Percentiles rank a stretch among this genome's conserved stretches.
phyloP scores from a whole-genome alignment of 108 stramenopile genomes.

The Aureococcus anophagefferens region DNA sequence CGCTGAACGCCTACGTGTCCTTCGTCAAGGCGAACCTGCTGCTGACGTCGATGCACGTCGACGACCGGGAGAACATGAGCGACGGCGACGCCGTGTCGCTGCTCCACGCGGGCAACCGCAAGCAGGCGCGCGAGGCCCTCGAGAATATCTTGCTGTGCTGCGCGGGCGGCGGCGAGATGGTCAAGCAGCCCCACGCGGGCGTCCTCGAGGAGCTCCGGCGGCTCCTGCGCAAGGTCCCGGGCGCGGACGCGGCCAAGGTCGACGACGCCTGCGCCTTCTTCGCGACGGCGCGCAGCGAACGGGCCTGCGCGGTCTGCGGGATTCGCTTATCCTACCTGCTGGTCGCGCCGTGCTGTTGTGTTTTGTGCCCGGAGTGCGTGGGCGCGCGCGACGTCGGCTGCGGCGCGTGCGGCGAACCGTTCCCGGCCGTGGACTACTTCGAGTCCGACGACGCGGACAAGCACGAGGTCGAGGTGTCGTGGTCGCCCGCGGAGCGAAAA shows the following conservation, averaged over 20 bases:
- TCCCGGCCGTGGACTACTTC: background rate
- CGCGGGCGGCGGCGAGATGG: background rate
- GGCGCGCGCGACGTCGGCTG: background rate
- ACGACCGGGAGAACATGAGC: background rate
- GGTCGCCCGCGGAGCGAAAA: too few species aligned
- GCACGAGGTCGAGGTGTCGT: background rate
- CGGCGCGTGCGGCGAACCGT: background rate
- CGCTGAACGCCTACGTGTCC: background rate
- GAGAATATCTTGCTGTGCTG: background rate
- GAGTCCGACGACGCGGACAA: background rate
- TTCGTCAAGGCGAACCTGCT: background rate
- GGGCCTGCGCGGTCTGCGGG: background rate
- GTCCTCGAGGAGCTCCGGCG: background rate
- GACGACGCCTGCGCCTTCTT: background rate
- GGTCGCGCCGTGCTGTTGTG: background rate
- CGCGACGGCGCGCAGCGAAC: background rate
- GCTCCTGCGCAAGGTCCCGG: background rate
- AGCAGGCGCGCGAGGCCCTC: background rate
- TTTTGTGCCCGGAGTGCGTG: background rate
- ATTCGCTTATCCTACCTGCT: background rate
- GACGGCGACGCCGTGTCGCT: background rate
- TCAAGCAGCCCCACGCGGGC: background rate
- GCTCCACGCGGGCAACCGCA: background rate
- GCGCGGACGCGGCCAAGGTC: too few species aligned
- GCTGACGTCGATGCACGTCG: background rate